Evolutionary conservation across 805 yeast species (phyloP).

Genomic region (Wickerhamiella slavikovae): DNA sequence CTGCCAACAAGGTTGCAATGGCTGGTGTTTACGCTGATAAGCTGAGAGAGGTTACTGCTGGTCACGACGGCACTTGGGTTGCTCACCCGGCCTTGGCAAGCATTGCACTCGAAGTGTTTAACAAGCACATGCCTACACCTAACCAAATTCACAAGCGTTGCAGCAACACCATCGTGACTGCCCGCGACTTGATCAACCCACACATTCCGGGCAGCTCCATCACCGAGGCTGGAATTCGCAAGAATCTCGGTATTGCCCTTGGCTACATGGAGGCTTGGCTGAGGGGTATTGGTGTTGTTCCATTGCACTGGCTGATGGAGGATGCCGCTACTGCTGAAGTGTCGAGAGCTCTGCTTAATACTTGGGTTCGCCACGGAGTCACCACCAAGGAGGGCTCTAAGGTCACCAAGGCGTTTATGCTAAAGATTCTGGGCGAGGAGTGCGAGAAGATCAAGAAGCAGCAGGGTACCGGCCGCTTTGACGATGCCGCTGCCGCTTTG

Average conservation of each 20-base stretch:
- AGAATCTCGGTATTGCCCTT: slow-evolving; percentile 41
- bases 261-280: slow-evolving; percentile 61
- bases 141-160: slow-evolving; percentile 40
- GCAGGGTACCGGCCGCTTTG: slow-evolving; percentile 29
- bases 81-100: slow-evolving; percentile 56
- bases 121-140: slow-evolving; percentile 57
- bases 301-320: slow-evolving; percentile 57
- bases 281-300: slow-evolving; percentile 50
- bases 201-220: slow-evolving; percentile 34
- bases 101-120: slow-evolving; percentile 45
- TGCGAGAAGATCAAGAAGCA: slow-evolving; percentile 27
- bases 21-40: slow-evolving; percentile 48
- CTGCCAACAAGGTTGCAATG: slow-evolving; percentile 41
- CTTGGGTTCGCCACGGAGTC: slow-evolving; percentile 51
- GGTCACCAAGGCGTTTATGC: slow-evolving; percentile 31
- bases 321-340: slow-evolving; percentile 67
- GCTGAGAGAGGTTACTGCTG: slow-evolving; percentile 43
- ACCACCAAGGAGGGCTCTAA: slow-evolving; percentile 32
- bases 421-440: slow-evolving; percentile 33
- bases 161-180: slow-evolving; percentile 29
- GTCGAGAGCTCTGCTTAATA: slow-evolving; percentile 52
- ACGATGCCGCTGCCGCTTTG: slow-evolving; percentile 34
- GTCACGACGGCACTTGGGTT: slow-evolving; percentile 64
- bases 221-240: slow-evolving; percentile 46
- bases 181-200: slow-evolving; percentile 41